phyloP scores from a whole-genome alignment of 305 asterid genomes.

The Fraxinus ornus region DNA sequence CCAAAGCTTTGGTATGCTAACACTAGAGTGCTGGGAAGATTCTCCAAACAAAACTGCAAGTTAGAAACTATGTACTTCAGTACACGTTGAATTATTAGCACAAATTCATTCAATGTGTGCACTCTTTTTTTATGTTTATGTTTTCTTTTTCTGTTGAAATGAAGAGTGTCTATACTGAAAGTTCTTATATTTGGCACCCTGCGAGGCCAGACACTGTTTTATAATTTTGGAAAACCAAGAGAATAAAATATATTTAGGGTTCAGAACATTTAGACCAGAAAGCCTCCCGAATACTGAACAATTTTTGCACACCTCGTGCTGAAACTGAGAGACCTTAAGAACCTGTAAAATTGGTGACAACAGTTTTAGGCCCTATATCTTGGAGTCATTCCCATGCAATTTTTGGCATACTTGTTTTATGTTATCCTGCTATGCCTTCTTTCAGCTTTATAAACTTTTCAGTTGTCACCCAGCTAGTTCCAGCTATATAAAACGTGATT shows the following conservation, averaged over 20 bases:
- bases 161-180: neutral
- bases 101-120: neutral
- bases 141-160: neutral
- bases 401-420: neutral
- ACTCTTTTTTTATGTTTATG: neutral
- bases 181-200: conserved; percentile 4
- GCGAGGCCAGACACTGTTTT: neutral
- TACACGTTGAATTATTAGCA: conserved; percentile 12
- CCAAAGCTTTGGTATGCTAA: conserved; percentile 95
- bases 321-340: neutral
- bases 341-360: neutral
- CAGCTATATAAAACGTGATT: conserved; percentile 8
- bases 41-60: conserved; percentile 58
- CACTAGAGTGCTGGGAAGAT: conserved; percentile 51
- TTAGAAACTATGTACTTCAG: conserved; percentile 23
- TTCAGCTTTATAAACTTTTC: conserved; percentile 4
- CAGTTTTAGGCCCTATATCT: neutral
- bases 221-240: neutral
- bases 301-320: neutral
- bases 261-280: neutral
- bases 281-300: neutral
- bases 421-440: conserved; percentile 7
- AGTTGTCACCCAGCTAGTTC: conserved; percentile 12
- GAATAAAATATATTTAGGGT: neutral
- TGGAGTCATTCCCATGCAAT: conserved; percentile 5